Base-by-base conservation (phyloP, 2,329 filamentous ascomycete species). In the Ascosphaera pollenicola region DNA sequence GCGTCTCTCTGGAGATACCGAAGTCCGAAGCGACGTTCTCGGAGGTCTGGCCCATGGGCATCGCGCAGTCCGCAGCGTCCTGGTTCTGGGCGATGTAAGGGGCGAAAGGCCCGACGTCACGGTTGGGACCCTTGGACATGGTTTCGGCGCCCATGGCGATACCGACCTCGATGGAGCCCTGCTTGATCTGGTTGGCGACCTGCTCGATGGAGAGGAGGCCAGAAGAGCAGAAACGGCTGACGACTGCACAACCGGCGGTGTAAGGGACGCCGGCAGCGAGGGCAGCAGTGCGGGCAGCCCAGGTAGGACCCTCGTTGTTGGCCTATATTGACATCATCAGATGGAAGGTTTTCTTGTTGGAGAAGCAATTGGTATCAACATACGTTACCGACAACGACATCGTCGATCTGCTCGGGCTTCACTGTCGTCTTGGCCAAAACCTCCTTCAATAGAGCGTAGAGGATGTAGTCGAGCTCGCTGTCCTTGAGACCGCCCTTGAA, bases 221-320 rank as follows among this genome's bases (percentile, higher is more conserved):
- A 0, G 85, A 94, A 30, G 83, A 91, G 69, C 89, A 98, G 75
- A 98, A 95, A 44, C 89, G 78, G 68, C 95, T 95, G 42, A 92
- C 69, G 35, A 78, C 76, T 35, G 71, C 85, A 46, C 79, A 82
- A 46, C 74, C 72, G 37, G 81, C 70, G 5, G 87, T 94, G 64
- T 89, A 85, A 48, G 89, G 85, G 66, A 89, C 92, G 49, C 89
- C 89, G 42, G 89, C 89, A 37, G 83, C 81, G 45, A 95, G 78
- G 45, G 79, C 69, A 36, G 89, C 83, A 39, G 85, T 83, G 49
- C 89, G 87, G 52, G 79, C 66, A 58, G 91, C 87, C 70, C 94
- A 94, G 41, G 87, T 74, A 41, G 85, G 81, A 59, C 89, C 87
- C 48, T 66, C 65, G 50, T 93, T 83, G 41, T 72, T 78, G 56